These are phyloP conservation scores for Hypericum androsaemum DNA, from an alignment of 345 rosid species.

Conservation along the genomic window DNA sequence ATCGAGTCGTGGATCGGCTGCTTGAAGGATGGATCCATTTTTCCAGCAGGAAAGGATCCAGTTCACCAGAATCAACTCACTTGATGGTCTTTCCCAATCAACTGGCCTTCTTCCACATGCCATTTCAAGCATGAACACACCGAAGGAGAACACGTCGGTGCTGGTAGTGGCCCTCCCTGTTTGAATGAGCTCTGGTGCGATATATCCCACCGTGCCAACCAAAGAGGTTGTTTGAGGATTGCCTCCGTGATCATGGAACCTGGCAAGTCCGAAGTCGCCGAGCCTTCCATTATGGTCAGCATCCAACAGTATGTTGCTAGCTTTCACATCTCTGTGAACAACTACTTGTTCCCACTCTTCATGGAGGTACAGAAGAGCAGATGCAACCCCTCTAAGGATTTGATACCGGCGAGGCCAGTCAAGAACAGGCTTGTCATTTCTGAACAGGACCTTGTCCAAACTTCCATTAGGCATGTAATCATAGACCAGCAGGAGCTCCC, in stretches of 20 bases:
- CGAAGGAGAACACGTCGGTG: conserved; percentile 13
- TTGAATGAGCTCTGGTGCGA: conserved; percentile 10
- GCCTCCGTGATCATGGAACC: conserved; percentile 10
- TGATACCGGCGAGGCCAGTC: conserved; percentile 8
- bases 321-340: conserved; percentile 13
- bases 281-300: conserved; percentile 6
- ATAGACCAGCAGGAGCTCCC: conserved; percentile 13
- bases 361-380: conserved; percentile 14
- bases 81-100: background rate
- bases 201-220: conserved; percentile 12
- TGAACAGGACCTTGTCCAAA: conserved; percentile 10
- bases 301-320: conserved; percentile 13
- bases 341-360: conserved; percentile 19
- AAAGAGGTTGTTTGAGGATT: conserved; percentile 12
- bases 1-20: conserved; percentile 10
- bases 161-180: conserved; percentile 10
- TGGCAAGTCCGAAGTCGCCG: conserved; percentile 14
- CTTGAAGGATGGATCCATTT: conserved; percentile 5
- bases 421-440: background rate
- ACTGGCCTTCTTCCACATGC: conserved; percentile 12
- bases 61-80: conserved; percentile 6
- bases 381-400: conserved; percentile 12
- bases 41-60: conserved; percentile 11
- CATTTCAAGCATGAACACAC: conserved; percentile 14
- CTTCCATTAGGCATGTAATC: conserved; percentile 18